Evolutionary conservation across 2,329 filamentous ascomycete genomes (phyloP), one percentile per base, ranked within the genome.

Genomic region (Fusarium sacchari): DNA sequence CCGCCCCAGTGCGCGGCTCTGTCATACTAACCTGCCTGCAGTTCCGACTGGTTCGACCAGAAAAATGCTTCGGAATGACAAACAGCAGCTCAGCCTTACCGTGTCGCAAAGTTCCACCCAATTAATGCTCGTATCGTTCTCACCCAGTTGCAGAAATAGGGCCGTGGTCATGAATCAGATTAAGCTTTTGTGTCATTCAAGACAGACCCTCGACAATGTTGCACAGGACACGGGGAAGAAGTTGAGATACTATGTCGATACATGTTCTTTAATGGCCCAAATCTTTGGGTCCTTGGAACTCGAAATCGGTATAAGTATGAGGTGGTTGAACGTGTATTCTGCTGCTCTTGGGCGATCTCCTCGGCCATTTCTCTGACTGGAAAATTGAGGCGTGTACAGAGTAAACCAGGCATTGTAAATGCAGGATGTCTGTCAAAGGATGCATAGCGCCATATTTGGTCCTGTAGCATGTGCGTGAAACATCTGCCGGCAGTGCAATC

Each of bases 391-490:
- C 5, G 76, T 78, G 64, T 60, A 46, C n/a, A 59, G 59, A 71
- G 67, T 74, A 69, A 75, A 68, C 8, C 49, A 34, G 43, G 64
- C 64, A 52, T 73, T 75, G 39, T 66, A 65, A 63, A 67, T 61
- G 77, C 47, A 39, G 73, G 20, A 58, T 26, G 42, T 61, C 67
- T 71, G 73, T 77, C 39, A 52, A 71, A 36, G 67, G 52, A 62
- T 77, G 71, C 75, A 76, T 75, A 63, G 70, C 69, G 36, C 74
- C 77, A 65, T 75, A 62, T 56, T 77, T 77, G 64, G 67, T 63
- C 36, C 69, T 71, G 50, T 71, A 66, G 44, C 24, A 59, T 58
- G 43, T 67, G 65, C 46, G 77, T 78, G 74, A 76, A 78, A 77
- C 77, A 74, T 53, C 66, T 75, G 42, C 71, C 73, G 52, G 74